A percentile compares a stretch with the other conserved stretches of the same genome.
phyloP scores from a whole-genome alignment of 352 stramenopile genomes.

The Hyaloperonospora brassicae region DNA sequence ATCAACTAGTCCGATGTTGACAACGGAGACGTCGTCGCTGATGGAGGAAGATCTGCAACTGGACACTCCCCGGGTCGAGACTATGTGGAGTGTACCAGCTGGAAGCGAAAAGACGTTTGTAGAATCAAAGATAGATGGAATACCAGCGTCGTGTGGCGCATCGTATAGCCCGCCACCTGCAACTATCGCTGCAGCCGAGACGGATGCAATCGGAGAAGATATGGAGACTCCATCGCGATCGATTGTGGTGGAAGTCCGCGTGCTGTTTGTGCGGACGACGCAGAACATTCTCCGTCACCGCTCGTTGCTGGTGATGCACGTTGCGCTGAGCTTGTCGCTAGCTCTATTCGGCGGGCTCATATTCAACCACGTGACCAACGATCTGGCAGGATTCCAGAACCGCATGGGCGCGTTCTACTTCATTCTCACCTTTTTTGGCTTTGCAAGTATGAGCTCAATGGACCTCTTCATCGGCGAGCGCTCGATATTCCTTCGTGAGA shows the following conservation, averaged over 20 bases:
- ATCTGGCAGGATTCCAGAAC: slow-evolving; percentile 81
- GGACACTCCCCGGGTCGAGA: slow-evolving; percentile 38
- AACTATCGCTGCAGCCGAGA: slow-evolving; percentile 4
- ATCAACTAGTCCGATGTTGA: slow-evolving; percentile 22
- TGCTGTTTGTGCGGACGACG: slow-evolving; percentile 59
- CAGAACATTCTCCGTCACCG: slow-evolving; percentile 70
- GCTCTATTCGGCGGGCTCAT: slow-evolving; percentile 62
- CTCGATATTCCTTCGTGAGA: slow-evolving; percentile 69
- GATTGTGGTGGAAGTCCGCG: slow-evolving; percentile 49
- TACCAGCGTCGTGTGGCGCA: slow-evolving; percentile 15
- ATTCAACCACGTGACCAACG: slow-evolving; percentile 76
- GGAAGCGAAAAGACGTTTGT: slow-evolving; percentile 7
- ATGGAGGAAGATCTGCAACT: slow-evolving; percentile 41
- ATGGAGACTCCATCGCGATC: slow-evolving; percentile 28
- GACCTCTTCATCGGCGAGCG: slow-evolving; percentile 73
- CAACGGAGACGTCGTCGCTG: slow-evolving; percentile 47
- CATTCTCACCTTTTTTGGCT: slow-evolving; percentile 81
- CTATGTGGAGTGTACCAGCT: slow-evolving; percentile 24
- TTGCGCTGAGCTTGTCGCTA: slow-evolving; percentile 48
- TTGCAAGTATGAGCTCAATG: slow-evolving; percentile 81
- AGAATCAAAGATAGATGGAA: slow-evolving; percentile 14
- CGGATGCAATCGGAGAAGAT: slow-evolving; percentile 3
- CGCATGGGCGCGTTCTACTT: slow-evolving; percentile 81
- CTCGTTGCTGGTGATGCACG: slow-evolving; percentile 58
- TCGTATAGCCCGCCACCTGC: slow-evolving; percentile 22